Base-by-base conservation (phyloP, 2,329 filamentous ascomycete species). In the Hymenoscyphus linearis region DNA sequence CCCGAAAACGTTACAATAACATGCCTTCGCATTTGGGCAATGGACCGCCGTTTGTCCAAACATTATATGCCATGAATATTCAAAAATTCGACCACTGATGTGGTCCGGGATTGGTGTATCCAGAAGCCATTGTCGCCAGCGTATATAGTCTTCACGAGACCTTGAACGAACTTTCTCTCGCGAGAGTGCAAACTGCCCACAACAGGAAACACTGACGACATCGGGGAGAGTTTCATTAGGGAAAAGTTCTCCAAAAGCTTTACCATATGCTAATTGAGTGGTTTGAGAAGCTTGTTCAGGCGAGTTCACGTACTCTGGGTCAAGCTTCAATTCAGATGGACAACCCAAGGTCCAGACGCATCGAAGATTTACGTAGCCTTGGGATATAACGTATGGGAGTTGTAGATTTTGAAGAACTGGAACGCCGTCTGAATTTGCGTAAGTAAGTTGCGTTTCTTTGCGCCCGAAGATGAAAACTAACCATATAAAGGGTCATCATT, bases 1-100 rank as follows among this genome's bases (percentile, higher is more conserved):
- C 0, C 86, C 86, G 67, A 85, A 90, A 16, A 84, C 79, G 47
- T 85, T 82, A 74, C 87, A 89, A 71, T 89, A 89, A 70, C 86
- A 89, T 9, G 83, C 80, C 53, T 77, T 73, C 1, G 84, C 84
- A 18, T 76, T 75, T 0, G 87, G 87, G 65, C 86, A 90, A 66
- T 86, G 79, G 1, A 87, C 78, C 1, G 79, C 71, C 25, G 78
- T 73, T 67, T 82, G 80, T 62, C 81, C 81, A 67, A 85, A 85
- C 22, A 85, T 84, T 62, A 85, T 77, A 71, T 88, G 85, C 85
- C 85, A 88, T 40, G 83, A 74, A 65, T 85, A 87, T 69, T 88
- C 85, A 67, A 87, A 78, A 5, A 86, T 78, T 26, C 85, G 75
- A 2, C 85, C 85, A 25, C 80, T 84, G 31, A 79, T 70, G n/a